A percentile compares a stretch with the other conserved stretches of the same genome.
These are phyloP conservation scores for Pinus albicaulis DNA, from an alignment of 75 land plant genomes.

Conservation along the genomic window DNA sequence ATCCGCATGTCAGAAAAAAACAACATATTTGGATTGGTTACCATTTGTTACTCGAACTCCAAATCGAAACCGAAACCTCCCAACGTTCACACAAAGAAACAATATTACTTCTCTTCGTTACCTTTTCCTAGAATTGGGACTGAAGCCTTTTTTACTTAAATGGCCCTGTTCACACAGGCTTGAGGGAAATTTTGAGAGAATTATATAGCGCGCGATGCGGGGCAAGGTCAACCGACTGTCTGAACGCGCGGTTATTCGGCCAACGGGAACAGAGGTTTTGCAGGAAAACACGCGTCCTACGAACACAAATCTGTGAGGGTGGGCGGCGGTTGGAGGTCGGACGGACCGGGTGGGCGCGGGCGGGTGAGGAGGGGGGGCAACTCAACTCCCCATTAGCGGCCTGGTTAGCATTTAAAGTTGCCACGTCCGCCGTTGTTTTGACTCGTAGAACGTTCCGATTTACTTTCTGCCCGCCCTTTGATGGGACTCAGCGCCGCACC, in stretches of 20 bases:
- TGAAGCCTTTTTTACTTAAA: too few species aligned
- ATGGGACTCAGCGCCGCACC: background rate
- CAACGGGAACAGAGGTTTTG: background rate
- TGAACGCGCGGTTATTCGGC: constrained; percentile 4
- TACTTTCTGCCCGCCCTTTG: background rate
- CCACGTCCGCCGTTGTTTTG: constrained; percentile 4
- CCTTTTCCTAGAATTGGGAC: too few species aligned
- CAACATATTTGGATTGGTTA: background rate
- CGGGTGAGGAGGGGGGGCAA: too few species aligned
- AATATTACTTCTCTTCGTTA: too few species aligned
- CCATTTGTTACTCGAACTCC: too few species aligned
- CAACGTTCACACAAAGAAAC: too few species aligned
- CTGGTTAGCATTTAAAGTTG: constrained; percentile 1
- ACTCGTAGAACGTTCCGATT: constrained; percentile 9
- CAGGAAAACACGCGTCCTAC: constrained; percentile 2
- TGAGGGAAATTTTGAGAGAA: background rate
- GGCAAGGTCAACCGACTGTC: constrained; percentile 8
- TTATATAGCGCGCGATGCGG: background rate
- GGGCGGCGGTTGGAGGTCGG: too few species aligned
- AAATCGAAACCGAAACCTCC: too few species aligned
- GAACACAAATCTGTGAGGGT: background rate
- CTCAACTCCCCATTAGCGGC: background rate
- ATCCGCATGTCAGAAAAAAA: constrained; percentile 12
- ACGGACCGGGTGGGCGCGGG: too few species aligned
- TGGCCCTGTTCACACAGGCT: background rate